Conservation (phyloP, 1,284 basidiomycete genomes). For the Cutaneotrichosporon sp. region DNA sequence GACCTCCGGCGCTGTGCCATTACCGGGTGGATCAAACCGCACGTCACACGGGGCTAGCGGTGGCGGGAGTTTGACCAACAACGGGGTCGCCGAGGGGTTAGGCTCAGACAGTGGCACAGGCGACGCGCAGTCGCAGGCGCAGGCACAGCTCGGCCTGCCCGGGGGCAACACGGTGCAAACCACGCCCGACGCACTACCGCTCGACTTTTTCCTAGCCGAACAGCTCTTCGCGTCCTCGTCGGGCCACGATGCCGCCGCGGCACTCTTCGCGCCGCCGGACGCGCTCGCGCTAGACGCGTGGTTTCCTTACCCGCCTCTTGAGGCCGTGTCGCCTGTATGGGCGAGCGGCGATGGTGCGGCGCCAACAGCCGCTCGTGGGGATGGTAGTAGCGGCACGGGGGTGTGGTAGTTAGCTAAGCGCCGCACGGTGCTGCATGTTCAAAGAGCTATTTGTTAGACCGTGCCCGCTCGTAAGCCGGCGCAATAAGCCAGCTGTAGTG, state of each 20-base stretch:
- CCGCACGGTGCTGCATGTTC: no score
- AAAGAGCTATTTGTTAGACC: no score
- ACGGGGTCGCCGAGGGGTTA: background rate
- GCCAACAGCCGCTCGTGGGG: no score
- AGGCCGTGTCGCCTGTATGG: background rate
- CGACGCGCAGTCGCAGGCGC: no score
- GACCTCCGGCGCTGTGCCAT: background rate
- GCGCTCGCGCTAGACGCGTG: constrained; percentile 28
- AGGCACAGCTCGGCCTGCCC: background rate
- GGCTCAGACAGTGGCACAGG: background rate
- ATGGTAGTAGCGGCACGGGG: no score
- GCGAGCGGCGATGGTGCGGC: no score
- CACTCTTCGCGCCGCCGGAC: constrained; percentile 3
- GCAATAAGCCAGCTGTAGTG: no score
- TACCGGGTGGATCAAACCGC: background rate
- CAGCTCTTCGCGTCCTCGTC: constrained; percentile 23
- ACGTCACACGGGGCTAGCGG: no score
- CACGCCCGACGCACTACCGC: background rate
- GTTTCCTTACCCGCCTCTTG: constrained; percentile 41
- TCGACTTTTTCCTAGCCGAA: constrained; percentile 41
- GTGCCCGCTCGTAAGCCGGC: no score
- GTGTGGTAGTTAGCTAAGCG: no score
- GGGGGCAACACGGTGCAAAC: no score
- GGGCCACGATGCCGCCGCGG: background rate
- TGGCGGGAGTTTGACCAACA: background rate